A percentile compares a stretch with the other conserved stretches of the same genome.
Conservation (phyloP, 169 alveolate species). For the Eimeria acervulina region DNA sequence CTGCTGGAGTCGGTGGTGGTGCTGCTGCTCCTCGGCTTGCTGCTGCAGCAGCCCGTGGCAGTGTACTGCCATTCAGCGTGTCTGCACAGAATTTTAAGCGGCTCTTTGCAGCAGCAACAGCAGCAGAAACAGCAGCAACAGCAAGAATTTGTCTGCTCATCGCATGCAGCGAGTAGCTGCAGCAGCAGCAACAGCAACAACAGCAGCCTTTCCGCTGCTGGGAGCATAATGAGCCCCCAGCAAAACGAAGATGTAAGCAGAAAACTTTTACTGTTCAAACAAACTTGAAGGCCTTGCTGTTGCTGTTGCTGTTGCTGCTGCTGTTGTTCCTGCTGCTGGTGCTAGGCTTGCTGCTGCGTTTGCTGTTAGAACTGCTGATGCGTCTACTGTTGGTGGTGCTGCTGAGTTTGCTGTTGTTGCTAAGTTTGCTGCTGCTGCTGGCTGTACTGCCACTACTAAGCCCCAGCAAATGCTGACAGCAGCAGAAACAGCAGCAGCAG, state of each 20-base stretch:
- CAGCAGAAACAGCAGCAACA: slow-evolving; percentile 27
- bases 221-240: not conserved
- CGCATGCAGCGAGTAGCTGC: slow-evolving; percentile 14
- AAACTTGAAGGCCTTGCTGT: not conserved
- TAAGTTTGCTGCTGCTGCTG: slow-evolving; percentile 19
- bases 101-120: not conserved
- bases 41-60: slow-evolving; percentile 10
- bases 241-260: not conserved
- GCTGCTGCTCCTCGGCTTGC: slow-evolving; percentile 31
- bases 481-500: too few relatives aligned
- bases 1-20: not conserved
- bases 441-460: not conserved
- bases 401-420: not conserved
- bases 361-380: not conserved
- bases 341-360: slow-evolving; percentile 7
- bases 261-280: not conserved
- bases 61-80: not conserved
- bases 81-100: not conserved
- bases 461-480: too few relatives aligned
- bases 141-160: not conserved
- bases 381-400: slow-evolving; percentile 35
- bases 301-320: slow-evolving; percentile 41
- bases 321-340: not conserved
- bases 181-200: not conserved
- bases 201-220: not conserved